Conservation (phyloP, 306 rosid species). For the Vigna angularis region DNA sequence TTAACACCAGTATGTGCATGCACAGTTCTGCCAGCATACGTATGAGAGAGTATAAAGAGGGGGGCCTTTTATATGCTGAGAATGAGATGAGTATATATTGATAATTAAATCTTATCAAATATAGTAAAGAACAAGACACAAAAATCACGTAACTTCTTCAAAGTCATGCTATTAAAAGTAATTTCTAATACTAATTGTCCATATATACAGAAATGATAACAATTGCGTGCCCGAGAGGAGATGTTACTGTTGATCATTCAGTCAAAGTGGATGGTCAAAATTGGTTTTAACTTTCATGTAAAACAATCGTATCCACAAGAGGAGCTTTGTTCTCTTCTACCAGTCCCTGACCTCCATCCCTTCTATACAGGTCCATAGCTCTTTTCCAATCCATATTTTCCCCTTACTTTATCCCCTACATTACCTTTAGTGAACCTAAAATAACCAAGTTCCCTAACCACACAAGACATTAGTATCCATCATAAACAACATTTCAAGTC, state of each 20-base stretch:
- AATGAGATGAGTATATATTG: not conserved
- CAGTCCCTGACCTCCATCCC: not conserved
- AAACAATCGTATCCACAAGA: not conserved
- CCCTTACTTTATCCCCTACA: not conserved
- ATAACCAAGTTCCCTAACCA: constrained; percentile 16
- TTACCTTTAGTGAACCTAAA: constrained; percentile 10
- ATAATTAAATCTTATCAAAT: not conserved
- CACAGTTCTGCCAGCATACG: not conserved
- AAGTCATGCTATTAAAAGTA: not conserved
- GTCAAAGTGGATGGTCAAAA: not conserved
- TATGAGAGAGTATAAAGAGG: not conserved
- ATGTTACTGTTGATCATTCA: not conserved
- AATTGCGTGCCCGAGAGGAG: not conserved
- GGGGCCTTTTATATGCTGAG: not conserved
- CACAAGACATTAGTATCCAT: constrained; percentile 5
- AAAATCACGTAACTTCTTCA: not conserved
- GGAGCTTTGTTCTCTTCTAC: constrained; percentile 3
- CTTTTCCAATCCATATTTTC: constrained; percentile 1
- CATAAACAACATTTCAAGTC: constrained; percentile 29
- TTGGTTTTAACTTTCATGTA: not conserved
- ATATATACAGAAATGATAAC: not conserved
- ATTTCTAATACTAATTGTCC: not conserved
- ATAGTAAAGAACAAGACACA: not conserved
- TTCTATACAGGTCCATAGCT: constrained; percentile 1
- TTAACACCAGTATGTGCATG: not conserved